Conservation (phyloP, 2,329 filamentous ascomycete genomes). For the Microdochium paspali region DNA sequence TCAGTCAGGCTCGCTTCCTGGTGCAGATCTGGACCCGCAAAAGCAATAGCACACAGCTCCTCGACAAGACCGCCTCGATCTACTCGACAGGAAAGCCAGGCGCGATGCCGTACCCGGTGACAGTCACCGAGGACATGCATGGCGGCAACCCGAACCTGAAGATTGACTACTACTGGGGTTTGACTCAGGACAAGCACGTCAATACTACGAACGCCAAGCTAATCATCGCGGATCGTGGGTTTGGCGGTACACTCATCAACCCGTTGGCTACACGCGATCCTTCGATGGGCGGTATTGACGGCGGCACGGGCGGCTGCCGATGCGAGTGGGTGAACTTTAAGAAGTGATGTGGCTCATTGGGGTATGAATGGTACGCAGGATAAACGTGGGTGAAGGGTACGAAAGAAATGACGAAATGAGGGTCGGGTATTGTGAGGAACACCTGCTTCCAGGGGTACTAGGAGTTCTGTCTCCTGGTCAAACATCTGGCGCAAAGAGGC, state of each 20-base stretch:
- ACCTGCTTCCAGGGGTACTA: too few species aligned
- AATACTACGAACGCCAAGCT: conserved; percentile 31
- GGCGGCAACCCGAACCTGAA: conserved; percentile 45
- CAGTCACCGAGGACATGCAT: conserved; percentile 51
- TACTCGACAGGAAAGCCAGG: conserved; percentile 40
- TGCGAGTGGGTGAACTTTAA: conserved; percentile 51
- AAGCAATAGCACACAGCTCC: conserved; percentile 30
- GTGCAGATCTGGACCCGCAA: conserved; percentile 56
- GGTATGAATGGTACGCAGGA: too few species aligned
- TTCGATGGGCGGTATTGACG: conserved; percentile 50
- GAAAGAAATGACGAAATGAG: conserved; percentile 2
- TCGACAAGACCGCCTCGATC: conserved; percentile 17
- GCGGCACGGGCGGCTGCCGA: conserved; percentile 51
- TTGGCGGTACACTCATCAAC: conserved; percentile 45
- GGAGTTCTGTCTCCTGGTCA: too few species aligned
- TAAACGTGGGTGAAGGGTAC: neutral
- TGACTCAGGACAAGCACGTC: conserved; percentile 37
- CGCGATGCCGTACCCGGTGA: conserved; percentile 55
- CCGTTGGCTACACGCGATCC: conserved; percentile 30
- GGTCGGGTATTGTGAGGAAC: too few species aligned
- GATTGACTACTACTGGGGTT: conserved; percentile 41
- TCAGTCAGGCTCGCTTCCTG: conserved; percentile 51
- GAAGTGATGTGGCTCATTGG: neutral
- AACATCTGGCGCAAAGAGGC: too few species aligned
- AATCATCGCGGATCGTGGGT: conserved; percentile 38